Evolutionary conservation across 2,329 filamentous ascomycete species (phyloP).

Genomic region (Sclerotinia trifoliorum): DNA sequence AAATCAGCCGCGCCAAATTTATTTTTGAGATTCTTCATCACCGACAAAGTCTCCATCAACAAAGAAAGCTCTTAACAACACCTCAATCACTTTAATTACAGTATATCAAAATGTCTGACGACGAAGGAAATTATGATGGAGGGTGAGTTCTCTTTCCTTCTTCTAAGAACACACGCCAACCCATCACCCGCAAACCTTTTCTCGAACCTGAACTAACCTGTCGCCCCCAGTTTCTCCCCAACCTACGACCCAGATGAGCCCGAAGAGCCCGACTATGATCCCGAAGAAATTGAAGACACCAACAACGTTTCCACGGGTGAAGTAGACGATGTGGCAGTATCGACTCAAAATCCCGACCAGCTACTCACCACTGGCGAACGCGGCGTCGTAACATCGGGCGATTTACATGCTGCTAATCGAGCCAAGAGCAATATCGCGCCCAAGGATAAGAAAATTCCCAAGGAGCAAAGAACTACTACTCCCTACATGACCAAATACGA

Average conservation of each 20-base stretch:
- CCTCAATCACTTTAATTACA: neutral
- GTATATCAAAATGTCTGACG: constrained; percentile 64
- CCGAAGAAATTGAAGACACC: constrained; percentile 49
- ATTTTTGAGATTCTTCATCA: constrained; percentile 27
- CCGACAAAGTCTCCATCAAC: constrained; percentile 7
- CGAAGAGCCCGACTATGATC: constrained; percentile 55
- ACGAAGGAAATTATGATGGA: constrained; percentile 43
- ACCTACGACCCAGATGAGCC: constrained; percentile 57
- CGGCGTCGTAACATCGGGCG: constrained; percentile 57
- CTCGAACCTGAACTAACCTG: neutral
- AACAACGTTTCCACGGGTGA: constrained; percentile 51
- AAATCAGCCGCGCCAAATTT: constrained; percentile 28
- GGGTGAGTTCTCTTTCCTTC: constrained; percentile 20
- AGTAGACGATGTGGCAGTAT: constrained; percentile 52
- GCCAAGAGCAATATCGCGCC: constrained; percentile 55
- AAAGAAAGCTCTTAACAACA: constrained; percentile 14
- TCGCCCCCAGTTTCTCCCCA: constrained; percentile 31
- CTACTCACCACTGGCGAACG: constrained; percentile 39
- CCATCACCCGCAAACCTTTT: neutral
- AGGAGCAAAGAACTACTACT: constrained; percentile 84
- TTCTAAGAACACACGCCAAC: neutral
- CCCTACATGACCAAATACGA: constrained; percentile 99
- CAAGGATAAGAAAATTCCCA: constrained; percentile 85
- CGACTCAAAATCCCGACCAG: constrained; percentile 56
- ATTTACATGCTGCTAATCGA: constrained; percentile 58